Evolutionary conservation across 2,329 filamentous ascomycete species (phyloP), one percentile per base, ranked within the genome.

Genomic region (Davidsoniella virescens): DNA sequence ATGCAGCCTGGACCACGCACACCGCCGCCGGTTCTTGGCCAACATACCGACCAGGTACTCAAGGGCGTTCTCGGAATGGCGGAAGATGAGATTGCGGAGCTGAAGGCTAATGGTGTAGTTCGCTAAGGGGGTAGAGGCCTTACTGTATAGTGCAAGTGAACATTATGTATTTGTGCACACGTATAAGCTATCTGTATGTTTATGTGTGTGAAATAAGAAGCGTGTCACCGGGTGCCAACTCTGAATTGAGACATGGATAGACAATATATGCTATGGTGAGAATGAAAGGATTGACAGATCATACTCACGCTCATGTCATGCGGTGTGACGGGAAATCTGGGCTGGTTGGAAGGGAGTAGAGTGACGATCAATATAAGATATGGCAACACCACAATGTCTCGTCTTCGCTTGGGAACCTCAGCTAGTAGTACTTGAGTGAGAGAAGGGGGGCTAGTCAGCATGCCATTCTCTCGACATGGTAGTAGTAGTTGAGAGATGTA

Each of bases 1-100:
- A 84, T 82, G 23, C 79, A 75, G 57, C 87, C 88, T 0, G 75
- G 78, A 3, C 78, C 94, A 38, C 73, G 90, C 33, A 82, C 71
- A 3, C 76, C 84, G 23, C 92, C 92, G 16, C 92, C 92, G 1
- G 84, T 82, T 6, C 67, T 98, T 33, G 92, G 88, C 0, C 78
- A 94, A 65, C 87, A 94, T 64, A 94, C 87, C 0, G 71, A 86
- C 56, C 84, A 92, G 62, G 72, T 94, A 4, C 64, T 94, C 52
- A 61, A 64, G 17, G 72, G 75, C 20, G 61, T 87, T 18, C 64
- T 92, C 16, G 78, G 79, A 0, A 67, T 85, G 56, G 69, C 65
- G 14, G 65, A 70, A 44, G 64, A 63, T 0, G 72, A 82, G 46
- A 82, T 94, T 50, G 62, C 69, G 39, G 65, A 63, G 8, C 63